Evolutionary conservation across 306 rosid species (phyloP).

Genomic region (Prinsepia uniflora): DNA sequence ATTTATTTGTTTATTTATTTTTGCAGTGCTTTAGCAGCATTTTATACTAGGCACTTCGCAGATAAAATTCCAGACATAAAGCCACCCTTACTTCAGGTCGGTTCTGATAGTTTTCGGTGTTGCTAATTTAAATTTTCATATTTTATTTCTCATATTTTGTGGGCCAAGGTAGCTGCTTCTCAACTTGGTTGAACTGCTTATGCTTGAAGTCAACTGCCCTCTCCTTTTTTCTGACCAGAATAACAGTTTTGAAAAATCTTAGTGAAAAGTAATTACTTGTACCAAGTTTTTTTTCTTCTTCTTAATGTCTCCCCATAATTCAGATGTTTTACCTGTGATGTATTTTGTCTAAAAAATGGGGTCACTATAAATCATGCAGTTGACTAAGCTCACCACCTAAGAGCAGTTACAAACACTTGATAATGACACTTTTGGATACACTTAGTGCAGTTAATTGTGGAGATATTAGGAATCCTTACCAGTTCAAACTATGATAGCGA

Average conservation of each 20-base stretch:
- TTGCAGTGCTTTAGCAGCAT: conserved; percentile 94
- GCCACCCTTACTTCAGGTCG: conserved; percentile 91
- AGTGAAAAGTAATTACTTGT: neutral
- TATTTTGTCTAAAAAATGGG: neutral
- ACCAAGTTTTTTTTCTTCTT: neutral
- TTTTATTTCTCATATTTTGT: neutral
- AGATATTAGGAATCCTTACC: too few relatives aligned
- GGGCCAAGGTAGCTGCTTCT: neutral
- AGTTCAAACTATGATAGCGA: too few relatives aligned
- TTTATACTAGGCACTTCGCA: conserved; percentile 79
- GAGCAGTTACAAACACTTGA: neutral
- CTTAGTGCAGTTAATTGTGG: too few relatives aligned
- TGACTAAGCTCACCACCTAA: neutral
- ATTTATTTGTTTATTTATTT: conserved; percentile 6
- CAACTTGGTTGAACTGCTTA: neutral
- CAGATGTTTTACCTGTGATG: neutral
- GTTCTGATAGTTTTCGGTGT: conserved; percentile 22
- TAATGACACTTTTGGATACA: neutral
- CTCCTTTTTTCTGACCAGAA: neutral
- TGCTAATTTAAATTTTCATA: neutral
- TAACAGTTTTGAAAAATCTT: neutral
- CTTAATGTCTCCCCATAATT: neutral
- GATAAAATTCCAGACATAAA: conserved; percentile 74
- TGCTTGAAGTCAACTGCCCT: neutral
- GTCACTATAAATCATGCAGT: neutral